phyloP scores from a whole-genome alignment of 345 rosid genomes.

The Cardiospermum halicacabum region DNA sequence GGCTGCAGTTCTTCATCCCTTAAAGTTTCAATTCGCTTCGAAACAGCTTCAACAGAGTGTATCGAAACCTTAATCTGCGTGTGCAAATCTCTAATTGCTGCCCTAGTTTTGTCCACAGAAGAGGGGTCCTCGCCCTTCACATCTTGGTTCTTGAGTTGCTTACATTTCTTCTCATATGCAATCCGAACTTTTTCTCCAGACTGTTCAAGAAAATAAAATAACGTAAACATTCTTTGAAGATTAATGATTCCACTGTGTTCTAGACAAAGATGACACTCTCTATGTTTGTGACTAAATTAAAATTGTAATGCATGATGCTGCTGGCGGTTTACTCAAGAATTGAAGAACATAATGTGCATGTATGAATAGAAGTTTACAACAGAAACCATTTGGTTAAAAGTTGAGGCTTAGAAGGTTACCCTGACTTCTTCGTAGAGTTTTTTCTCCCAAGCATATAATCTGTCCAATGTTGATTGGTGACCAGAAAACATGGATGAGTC shows the following conservation, averaged over 20 bases:
- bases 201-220: conserved; percentile 31
- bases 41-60: conserved; percentile 82
- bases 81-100: conserved; percentile 61
- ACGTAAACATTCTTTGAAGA: conserved; percentile 1
- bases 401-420: conserved; percentile 36
- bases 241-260: not conserved
- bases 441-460: conserved; percentile 91
- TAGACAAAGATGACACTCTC: not conserved
- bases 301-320: not conserved
- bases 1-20: conserved; percentile 95
- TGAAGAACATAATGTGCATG: not conserved
- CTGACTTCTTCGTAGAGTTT: conserved; percentile 90
- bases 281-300: not conserved
- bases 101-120: conserved; percentile 68
- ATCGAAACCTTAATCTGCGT: conserved; percentile 78
- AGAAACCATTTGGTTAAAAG: not conserved
- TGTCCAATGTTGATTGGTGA: conserved; percentile 81
- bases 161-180: conserved; percentile 74
- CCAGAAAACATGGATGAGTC: conserved; percentile 53
- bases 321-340: not conserved
- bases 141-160: conserved; percentile 67
- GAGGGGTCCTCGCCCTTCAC: conserved; percentile 67
- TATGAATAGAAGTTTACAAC: not conserved
- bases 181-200: conserved; percentile 70
- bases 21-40: conserved; percentile 76